Base-by-base conservation (phyloP, 2,329 filamentous ascomycete species). In the Pseudocercospora pini-densiflorae region DNA sequence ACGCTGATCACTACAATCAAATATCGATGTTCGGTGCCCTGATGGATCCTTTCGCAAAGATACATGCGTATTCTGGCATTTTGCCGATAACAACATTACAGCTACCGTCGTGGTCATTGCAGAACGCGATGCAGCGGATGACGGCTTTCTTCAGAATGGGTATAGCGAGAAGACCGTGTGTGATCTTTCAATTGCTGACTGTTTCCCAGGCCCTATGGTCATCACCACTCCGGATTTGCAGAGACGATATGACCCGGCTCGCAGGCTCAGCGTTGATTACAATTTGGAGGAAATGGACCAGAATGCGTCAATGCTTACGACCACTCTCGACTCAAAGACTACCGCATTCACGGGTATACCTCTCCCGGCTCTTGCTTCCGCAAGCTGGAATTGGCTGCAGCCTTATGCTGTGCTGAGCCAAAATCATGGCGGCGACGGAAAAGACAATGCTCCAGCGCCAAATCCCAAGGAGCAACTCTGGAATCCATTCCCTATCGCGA, bases 21-120 rank as follows among this genome's bases (percentile, higher is more conserved):
- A 19, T 59, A 21, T n/a, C 12, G 33, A 60, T 66, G 51, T 54
- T 60, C 12, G 55, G 60, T 12, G 55, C 54, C 2, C 31, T 66
- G 0, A 23, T 66, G 1, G 64, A 66, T 29, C 54, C 61, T 19
- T 66, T 63, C 47, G 21, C 61, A 7, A 40, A 45, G 21, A 33
- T 66, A n/a, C 60, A 63, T 59, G 40, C 36, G 5, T 66, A 66
- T 21, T 53, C 60, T 27, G 61, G 61, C n/a, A 61, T 66, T 9
- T 21, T 66, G n/a, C 64, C 64, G 2, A 63, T 66, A 9, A 60
- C 33, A 16, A 43, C 24, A 19, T 21, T 66, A 23, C 61, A 63
- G 10, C 31, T 66, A 9, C 64, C 64, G 27, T 21, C 51, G 4
- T 66, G 64, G 64, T 53, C 64, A 10, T 27, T 63, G 3, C 60